Evolutionary conservation across 805 yeast species (phyloP).

Genomic region (Wickerhamomyces canadensis): DNA sequence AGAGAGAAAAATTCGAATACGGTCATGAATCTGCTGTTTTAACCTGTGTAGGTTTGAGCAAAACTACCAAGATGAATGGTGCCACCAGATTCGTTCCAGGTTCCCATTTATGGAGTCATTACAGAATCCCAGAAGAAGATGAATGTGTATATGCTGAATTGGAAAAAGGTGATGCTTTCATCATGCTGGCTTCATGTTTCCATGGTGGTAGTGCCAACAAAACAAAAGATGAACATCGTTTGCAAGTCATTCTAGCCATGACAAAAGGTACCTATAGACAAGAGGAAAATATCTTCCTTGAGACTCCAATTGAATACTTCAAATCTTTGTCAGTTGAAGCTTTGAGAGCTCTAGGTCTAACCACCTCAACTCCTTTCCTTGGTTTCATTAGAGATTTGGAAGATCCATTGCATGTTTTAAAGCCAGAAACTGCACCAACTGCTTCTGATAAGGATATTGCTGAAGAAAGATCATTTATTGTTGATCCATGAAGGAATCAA

Average conservation of each 20-base stretch:
- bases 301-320: conserved; percentile 23
- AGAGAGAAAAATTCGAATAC: too few species aligned
- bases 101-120: conserved; percentile 29
- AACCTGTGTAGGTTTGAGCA: too few species aligned
- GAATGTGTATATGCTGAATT: conserved; percentile 24
- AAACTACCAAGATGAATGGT: conserved; percentile 19
- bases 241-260: conserved; percentile 25
- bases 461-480: too few species aligned
- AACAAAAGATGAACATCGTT: conserved; percentile 24
- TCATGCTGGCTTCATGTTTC: conserved; percentile 26
- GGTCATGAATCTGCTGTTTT: too few species aligned
- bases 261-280: conserved; percentile 24
- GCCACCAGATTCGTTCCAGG: conserved; percentile 30
- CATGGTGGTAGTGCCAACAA: conserved; percentile 28
- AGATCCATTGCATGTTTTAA: conserved; percentile 5
- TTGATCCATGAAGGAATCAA: too few species aligned
- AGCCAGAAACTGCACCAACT: not conserved
- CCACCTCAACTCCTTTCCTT: conserved; percentile 9
- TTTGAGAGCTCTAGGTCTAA: conserved; percentile 4
- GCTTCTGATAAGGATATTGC: too few species aligned
- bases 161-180: conserved; percentile 27
- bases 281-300: conserved; percentile 26
- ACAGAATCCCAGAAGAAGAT: conserved; percentile 19
- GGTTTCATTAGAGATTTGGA: conserved; percentile 6
- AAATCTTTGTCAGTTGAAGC: conserved; percentile 5